These are phyloP conservation scores for Leucosporidium creatinivorum DNA, from an alignment of 768 basidiomycete species.

Conservation along the genomic window DNA sequence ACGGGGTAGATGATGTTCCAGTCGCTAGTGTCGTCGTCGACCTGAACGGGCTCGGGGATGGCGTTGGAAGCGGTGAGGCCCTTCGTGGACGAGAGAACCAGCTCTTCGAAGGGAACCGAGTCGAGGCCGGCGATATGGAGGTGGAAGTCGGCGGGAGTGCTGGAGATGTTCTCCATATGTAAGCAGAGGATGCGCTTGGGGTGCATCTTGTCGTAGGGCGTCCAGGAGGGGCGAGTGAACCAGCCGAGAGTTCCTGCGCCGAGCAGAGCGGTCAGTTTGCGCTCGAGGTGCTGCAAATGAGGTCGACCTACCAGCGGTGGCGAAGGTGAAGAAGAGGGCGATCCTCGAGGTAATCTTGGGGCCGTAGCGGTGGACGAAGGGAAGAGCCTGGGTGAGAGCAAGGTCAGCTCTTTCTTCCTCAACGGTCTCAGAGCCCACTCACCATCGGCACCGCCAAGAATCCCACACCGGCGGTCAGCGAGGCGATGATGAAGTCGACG, in stretches of 20 bases:
- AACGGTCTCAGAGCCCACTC: not conserved
- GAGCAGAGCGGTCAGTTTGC: too few species aligned
- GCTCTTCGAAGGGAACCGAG: conserved; percentile 59
- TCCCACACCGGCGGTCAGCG: conserved; percentile 57
- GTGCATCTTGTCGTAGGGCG: conserved; percentile 72
- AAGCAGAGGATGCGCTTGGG: conserved; percentile 79
- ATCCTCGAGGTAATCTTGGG: conserved; percentile 35
- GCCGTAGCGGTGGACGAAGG: conserved; percentile 69
- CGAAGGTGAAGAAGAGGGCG: conserved; percentile 48
- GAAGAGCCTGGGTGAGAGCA: conserved; percentile 41
- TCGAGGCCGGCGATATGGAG: conserved; percentile 78
- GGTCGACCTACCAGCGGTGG: conserved; percentile 43
- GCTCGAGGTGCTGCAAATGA: too few species aligned
- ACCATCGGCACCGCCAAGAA: conserved; percentile 55
- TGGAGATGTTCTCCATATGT: conserved; percentile 70
- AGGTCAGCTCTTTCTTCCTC: not conserved
- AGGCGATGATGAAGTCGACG: conserved; percentile 78
- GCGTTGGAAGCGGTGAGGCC: conserved; percentile 51
- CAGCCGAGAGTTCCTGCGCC: conserved; percentile 48
- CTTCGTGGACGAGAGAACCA: conserved; percentile 57
- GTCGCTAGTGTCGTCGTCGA: conserved; percentile 64
- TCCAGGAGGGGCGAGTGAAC: conserved; percentile 46
- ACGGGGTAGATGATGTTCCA: conserved; percentile 69
- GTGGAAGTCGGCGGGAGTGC: conserved; percentile 51
- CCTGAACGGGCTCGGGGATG: conserved; percentile 14